Evolutionary conservation across 129 eudicot species (phyloP).

Genomic region (Ambrosia trifida): DNA sequence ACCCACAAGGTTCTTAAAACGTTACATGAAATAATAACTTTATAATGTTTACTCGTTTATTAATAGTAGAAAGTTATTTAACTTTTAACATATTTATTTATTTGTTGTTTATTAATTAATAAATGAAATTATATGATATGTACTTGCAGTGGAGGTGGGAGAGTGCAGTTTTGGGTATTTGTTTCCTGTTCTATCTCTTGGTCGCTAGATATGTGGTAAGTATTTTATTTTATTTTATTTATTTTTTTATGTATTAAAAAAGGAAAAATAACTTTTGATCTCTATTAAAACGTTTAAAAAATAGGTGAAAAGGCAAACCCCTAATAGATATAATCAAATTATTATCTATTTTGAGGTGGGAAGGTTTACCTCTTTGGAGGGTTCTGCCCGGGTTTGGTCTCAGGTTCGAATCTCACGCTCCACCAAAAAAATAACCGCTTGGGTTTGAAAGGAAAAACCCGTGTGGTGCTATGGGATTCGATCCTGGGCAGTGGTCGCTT

Average conservation of each 20-base stretch:
- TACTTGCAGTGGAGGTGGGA: slow-evolving; percentile 98
- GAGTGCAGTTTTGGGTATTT: slow-evolving; percentile 75
- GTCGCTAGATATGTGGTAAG: slow-evolving; percentile 74
- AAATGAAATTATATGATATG: background rate
- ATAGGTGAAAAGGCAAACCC: background rate
- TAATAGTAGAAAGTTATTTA: background rate
- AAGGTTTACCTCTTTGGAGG: no score
- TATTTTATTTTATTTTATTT: no score
- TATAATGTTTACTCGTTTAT: background rate
- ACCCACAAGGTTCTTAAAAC: slow-evolving; percentile 58
- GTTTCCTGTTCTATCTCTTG: slow-evolving; percentile 78
- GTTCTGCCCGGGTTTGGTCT: no score
- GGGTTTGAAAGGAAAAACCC: no score
- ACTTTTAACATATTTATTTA: background rate
- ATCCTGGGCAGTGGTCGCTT: no score
- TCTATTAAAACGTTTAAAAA: background rate
- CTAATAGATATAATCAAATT: no score
- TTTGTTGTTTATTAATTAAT: background rate
- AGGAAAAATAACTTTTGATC: background rate
- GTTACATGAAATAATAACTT: background rate
- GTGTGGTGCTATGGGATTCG: no score
- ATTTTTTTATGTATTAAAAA: no score
- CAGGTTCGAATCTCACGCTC: no score
- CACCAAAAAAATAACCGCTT: no score
- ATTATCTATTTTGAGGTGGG: no score